phyloP scores from a whole-genome alignment of 768 basidiomycete genomes.

The Gymnopilus dilepis region DNA sequence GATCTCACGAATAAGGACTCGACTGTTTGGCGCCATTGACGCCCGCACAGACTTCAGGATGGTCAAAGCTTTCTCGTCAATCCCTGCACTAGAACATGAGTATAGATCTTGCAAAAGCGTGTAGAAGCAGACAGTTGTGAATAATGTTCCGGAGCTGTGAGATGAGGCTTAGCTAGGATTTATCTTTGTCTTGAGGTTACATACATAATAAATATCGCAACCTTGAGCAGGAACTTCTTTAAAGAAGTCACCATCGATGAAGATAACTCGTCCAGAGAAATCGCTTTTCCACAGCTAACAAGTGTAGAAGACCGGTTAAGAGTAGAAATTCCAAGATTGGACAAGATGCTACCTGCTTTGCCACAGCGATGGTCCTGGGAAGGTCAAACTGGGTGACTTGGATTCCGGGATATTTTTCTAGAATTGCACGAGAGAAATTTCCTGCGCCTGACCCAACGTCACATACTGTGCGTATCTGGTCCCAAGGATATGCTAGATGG shows the following conservation, averaged over 20 bases:
- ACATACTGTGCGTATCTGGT: background rate
- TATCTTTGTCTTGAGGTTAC: background rate
- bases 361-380: background rate
- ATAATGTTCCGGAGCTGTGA: conserved; percentile 34
- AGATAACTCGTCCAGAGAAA: conserved; percentile 11
- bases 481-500: background rate
- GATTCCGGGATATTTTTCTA: background rate
- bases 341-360: background rate
- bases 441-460: conserved; percentile 1
- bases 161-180: background rate
- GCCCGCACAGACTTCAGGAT: conserved; percentile 39
- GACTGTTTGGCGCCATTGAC: conserved; percentile 38
- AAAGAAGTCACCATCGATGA: conserved; percentile 38
- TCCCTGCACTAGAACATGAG: conserved; percentile 30
- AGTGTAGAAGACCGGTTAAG: background rate
- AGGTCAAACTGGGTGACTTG: conserved; percentile 2
- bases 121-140: conserved; percentile 18
- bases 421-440: background rate
- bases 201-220: conserved; percentile 41
- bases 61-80: conserved; percentile 32
- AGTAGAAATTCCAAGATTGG: background rate
- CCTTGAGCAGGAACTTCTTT: conserved; percentile 36
- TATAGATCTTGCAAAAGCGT: background rate
- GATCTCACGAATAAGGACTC: conserved; percentile 39
- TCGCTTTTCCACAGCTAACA: conserved; percentile 15